A percentile compares a stretch with the other conserved stretches of the same genome.
Evolutionary conservation across 768 basidiomycete genomes (phyloP).

Genomic region (Lentinula raphanica): DNA sequence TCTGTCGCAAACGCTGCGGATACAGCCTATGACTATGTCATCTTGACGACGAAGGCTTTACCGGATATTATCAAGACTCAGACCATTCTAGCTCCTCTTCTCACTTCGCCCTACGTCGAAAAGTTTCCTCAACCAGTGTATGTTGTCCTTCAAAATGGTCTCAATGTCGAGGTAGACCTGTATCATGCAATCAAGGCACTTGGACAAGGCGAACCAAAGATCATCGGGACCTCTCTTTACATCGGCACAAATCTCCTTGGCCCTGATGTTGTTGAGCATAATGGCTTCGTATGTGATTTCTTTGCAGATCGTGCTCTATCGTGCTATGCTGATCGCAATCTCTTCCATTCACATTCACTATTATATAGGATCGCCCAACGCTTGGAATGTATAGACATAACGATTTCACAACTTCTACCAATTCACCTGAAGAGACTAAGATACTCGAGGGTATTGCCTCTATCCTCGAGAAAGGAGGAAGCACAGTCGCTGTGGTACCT

Average conservation of each 20-base stretch:
- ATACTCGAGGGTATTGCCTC: conserved; percentile 40
- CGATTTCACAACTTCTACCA: conserved; percentile 32
- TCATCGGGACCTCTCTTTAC: conserved; percentile 51
- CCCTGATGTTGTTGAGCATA: conserved; percentile 47
- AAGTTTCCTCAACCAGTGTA: conserved; percentile 49
- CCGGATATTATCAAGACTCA: conserved; percentile 61
- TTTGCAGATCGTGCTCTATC: background rate
- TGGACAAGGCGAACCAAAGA: conserved; percentile 39
- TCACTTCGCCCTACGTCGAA: conserved; percentile 43
- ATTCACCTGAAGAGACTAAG: conserved; percentile 36
- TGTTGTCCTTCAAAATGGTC: conserved; percentile 66
- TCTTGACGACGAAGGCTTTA: conserved; percentile 66
- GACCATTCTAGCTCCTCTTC: conserved; percentile 47
- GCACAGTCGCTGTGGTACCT: conserved; percentile 38
- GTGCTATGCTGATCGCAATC: background rate
- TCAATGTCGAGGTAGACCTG: conserved; percentile 64
- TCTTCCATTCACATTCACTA: no score
- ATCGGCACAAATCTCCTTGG: conserved; percentile 45
- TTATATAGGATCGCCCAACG: conserved; percentile 47
- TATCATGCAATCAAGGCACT: conserved; percentile 45
- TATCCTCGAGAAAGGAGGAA: conserved; percentile 45
- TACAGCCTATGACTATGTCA: conserved; percentile 55
- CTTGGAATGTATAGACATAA: conserved; percentile 52
- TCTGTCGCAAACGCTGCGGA: conserved; percentile 59
- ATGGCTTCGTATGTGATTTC: conserved; percentile 43